These are phyloP conservation scores for Aegilops tauschii DNA, from an alignment of 176 grass and related monocot genomes.

Conservation along the genomic window DNA sequence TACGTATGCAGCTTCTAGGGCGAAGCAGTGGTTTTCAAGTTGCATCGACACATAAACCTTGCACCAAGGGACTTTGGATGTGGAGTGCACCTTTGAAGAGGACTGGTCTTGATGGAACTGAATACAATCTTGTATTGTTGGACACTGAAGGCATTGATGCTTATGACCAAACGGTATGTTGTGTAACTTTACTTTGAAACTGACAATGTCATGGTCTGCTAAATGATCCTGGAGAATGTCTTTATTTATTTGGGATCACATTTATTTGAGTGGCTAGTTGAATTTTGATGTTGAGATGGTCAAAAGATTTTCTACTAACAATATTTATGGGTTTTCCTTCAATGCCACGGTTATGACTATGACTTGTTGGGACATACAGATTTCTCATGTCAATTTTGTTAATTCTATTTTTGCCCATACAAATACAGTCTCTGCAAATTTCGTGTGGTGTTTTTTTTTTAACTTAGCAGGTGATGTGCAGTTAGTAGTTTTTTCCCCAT, in stretches of 20 bases:
- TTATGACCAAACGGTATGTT: slow-evolving; percentile 89
- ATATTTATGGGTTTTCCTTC: not conserved
- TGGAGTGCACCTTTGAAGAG: slow-evolving; percentile 90
- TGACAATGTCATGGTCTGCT: not conserved
- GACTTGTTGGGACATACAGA: not conserved
- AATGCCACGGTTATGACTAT: not conserved
- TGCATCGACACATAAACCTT: slow-evolving; percentile 88
- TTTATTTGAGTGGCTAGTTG: not conserved
- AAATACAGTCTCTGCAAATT: not conserved
- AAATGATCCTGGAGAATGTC: not conserved
- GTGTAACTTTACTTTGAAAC: not conserved
- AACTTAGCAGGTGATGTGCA: not conserved
- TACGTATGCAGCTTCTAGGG: slow-evolving; percentile 66
- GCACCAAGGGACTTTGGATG: slow-evolving; percentile 99
- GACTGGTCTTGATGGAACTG: slow-evolving; percentile 86
- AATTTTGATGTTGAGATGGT: not conserved
- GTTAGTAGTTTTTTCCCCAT: not conserved
- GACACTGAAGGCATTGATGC: slow-evolving; percentile 99
- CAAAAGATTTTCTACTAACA: not conserved
- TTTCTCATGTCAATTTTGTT: not conserved
- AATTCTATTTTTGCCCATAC: not conserved
- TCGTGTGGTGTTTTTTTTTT: not conserved
- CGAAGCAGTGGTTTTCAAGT: slow-evolving; percentile 94
- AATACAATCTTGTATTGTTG: slow-evolving; percentile 85
- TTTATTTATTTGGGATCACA: not conserved